Evolutionary conservation across 345 rosid genomes (phyloP).

Genomic region (Eucalyptus tenuipes): DNA sequence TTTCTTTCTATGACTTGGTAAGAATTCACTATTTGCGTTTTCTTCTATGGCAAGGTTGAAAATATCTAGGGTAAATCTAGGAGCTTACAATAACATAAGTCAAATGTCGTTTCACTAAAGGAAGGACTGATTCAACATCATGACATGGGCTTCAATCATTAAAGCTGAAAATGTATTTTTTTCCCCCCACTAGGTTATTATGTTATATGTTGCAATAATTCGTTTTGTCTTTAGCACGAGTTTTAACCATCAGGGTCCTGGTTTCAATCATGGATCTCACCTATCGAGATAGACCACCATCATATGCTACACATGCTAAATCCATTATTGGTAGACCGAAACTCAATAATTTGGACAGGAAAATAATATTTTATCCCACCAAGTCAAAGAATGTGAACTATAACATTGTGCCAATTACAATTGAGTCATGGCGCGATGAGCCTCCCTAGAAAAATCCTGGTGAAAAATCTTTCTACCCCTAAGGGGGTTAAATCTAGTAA

Average conservation of each 20-base stretch:
- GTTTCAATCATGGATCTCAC: neutral
- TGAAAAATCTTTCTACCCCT: neutral
- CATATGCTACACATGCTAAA: neutral
- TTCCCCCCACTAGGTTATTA: neutral
- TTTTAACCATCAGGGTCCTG: neutral
- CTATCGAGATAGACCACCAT: neutral
- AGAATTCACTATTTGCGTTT: neutral
- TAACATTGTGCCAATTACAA: neutral
- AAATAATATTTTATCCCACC: neutral
- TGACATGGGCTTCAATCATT: neutral
- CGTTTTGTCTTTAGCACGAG: neutral
- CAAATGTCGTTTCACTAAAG: neutral
- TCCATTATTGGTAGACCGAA: neutral
- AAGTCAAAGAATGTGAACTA: neutral
- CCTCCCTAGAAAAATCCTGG: neutral
- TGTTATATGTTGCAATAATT: neutral
- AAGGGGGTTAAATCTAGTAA: neutral
- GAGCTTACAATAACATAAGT: neutral
- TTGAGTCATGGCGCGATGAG: neutral
- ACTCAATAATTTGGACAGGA: neutral
- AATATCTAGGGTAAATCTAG: neutral
- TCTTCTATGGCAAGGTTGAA: neutral
- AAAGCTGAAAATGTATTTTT: neutral
- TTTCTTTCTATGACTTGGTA: neutral
- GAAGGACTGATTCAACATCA: neutral